Percentiles rank a stretch among this genome's conserved stretches.
Evolutionary conservation across 2,329 filamentous ascomycete genomes (phyloP).

Genomic region (Alternaria incomplexa): DNA sequence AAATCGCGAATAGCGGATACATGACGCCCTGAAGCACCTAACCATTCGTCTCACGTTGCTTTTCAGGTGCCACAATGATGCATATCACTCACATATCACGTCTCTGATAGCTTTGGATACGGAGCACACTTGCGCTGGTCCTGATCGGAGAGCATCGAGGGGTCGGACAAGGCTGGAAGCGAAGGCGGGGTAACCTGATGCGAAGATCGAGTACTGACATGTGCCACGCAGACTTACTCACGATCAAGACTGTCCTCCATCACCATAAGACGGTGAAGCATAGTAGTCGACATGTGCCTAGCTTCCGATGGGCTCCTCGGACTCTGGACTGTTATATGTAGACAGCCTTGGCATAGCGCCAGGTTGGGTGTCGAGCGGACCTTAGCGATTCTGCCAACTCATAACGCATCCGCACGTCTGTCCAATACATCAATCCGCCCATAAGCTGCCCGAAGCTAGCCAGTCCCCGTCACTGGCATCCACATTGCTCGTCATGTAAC

Average conservation of each 20-base stretch:
- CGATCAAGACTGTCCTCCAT: not conserved
- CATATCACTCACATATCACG: not conserved
- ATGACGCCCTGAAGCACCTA: not conserved
- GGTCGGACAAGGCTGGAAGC: slow-evolving; percentile 2
- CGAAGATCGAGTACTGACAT: not conserved
- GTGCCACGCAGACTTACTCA: not conserved
- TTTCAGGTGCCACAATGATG: not conserved
- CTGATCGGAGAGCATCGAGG: slow-evolving; percentile 1
- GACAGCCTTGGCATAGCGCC: slow-evolving; percentile 16
- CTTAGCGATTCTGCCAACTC: slow-evolving; percentile 45
- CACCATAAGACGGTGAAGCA: slow-evolving; percentile 5
- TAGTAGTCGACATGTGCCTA: not conserved
- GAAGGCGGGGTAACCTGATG: slow-evolving; percentile 10
- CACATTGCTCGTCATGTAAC: slow-evolving; percentile 45
- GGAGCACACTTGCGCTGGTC: not conserved
- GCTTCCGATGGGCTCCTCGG: slow-evolving; percentile 2
- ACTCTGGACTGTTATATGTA: slow-evolving; percentile 1
- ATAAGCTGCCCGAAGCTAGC: slow-evolving; percentile 45
- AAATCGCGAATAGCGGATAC: not conserved
- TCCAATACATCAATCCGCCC: slow-evolving; percentile 36
- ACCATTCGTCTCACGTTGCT: not conserved
- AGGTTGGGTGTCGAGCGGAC: slow-evolving; percentile 29
- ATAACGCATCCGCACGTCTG: slow-evolving; percentile 41
- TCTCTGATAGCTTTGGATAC: not conserved
- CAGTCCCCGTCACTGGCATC: slow-evolving; percentile 29